Base-by-base conservation (phyloP, 352 stramenopile species). In the Phytophthora boehmeriae region DNA sequence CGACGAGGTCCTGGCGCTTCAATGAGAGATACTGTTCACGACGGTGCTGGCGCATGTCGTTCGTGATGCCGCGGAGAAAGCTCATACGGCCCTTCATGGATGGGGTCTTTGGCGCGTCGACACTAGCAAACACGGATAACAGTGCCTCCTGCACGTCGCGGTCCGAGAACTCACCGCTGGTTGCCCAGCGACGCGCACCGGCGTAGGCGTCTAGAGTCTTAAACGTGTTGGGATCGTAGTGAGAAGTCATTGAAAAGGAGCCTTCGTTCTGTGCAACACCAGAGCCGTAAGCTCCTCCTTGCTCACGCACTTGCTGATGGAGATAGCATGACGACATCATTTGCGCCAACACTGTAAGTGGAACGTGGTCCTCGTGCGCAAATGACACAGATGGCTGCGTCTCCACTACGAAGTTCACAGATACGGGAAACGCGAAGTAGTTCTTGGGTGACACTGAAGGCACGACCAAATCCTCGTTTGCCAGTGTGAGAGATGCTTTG, bases 301-400 rank as follows among this genome's bases (percentile, higher is more conserved):
- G 74, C 38, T 95, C 86, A 35, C 86, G 82, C 46, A 95, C 86
- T 50, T 88, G 80, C 59, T 93, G 86, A 42, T 95, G 86, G 47
- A 95, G 38, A 30, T 79, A 90, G 67, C 86, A 95, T 43, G 86
- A 93, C 50, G 84, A 92, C 73, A 93, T 88, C 27, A 95, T 90
- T 71, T 93, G 83, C 22, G 83, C 71, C 16, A 95, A 67, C 43
- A 95, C 81, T 10, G 70, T 86, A 19, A 95, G 70, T 23, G 84
- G 73, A 44, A 92, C 82, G 56, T 95, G 84, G 62, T 95, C 84
- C 4, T 68, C 34, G 56, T 95, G 82, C 8, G 81, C 68, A 59
- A 93, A 89, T 47, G 83, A 76, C 46, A 93, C 86, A 0, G 80
- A 88, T 38, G 80, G 70, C 57, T 92, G 59, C n/a, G 83, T 83